These are phyloP conservation scores for Papiliotrema laurentii DNA, from an alignment of 1,284 basidiomycete species.

Conservation along the genomic window DNA sequence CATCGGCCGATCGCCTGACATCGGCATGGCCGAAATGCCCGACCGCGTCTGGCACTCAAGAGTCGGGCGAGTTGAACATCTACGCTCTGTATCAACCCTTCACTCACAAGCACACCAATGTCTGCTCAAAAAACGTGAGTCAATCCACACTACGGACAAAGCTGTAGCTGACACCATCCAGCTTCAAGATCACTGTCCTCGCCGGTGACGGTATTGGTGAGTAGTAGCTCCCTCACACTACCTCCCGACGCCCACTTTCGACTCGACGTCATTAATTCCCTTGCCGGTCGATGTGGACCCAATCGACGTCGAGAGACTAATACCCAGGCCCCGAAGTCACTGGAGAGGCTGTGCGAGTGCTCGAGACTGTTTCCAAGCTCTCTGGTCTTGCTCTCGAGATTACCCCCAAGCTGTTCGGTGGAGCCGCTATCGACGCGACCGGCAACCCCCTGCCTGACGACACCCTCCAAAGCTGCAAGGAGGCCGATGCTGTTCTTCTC, in stretches of 20 bases:
- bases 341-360: constrained; percentile 78
- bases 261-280: too few species aligned
- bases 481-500: constrained; percentile 87
- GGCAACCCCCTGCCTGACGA: constrained; percentile 79
- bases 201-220: constrained; percentile 95
- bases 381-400: constrained; percentile 70
- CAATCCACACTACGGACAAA: background rate
- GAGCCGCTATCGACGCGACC: constrained; percentile 82
- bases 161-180: constrained; percentile 18
- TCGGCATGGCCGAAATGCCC: background rate
- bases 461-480: constrained; percentile 80
- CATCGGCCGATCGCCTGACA: too few species aligned
- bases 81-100: background rate
- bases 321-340: constrained; percentile 84
- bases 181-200: constrained; percentile 79
- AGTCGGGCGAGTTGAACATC: background rate
- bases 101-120: constrained; percentile 8
- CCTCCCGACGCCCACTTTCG: too few species aligned
- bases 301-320: background rate
- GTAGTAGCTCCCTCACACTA: constrained; percentile 33
- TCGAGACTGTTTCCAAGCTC: constrained; percentile 67
- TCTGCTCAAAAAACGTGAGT: constrained; percentile 16
- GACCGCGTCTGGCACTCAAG: background rate
- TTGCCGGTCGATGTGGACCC: too few species aligned
- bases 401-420: constrained; percentile 74